Base-by-base conservation (phyloP, 306 rosid genomes). In the Coriaria nepalensis region DNA sequence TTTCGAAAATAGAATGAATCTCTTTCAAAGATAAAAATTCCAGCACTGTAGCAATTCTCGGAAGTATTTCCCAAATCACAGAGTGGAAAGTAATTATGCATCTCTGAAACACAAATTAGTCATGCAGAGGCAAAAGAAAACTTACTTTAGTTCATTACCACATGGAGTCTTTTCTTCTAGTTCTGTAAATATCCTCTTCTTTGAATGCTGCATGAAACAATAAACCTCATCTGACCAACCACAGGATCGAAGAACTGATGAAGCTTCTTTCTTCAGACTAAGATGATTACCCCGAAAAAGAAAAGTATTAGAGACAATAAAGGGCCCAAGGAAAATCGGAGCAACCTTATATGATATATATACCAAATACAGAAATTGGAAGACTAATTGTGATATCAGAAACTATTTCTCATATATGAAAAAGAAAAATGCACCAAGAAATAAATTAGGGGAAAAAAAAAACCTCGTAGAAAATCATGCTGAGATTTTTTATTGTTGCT, bases 171-270 rank as follows among this genome's bases (percentile, higher is more conserved):
- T 55, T 51, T 66, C 80, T 6, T 60, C 64, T 66, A 81, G 83
- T 52, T 60, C 59, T 37, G 68, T 67, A 47, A 62, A 54, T 50
- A 73, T 56, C 69, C 75, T 73, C 77, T 85, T 92, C 75, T 44
- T 65, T 20, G 85, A 67, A 41, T 57, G 56, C 29, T 20, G 29
- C 96, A 92, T 82, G 64, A 55, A 82, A 45, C 55, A 74, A 54
- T 33, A 53, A 36, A 86, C 88, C 50, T 59, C 56, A 48, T 82
- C 86, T 12, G 60, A 35, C 96, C 96, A 92, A 43, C 94, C 96
- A 54, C 94, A 79, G 41, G 93, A 75, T 49, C 52, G 69, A 73
- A 92, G 66, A 67, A 62, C 72, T 43, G 94, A 79, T 43, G 57
- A 65, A 13, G 83, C 85, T 59, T 82, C 81, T 56, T 70, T 65